Base-by-base conservation (phyloP, 2,329 filamentous ascomycete species). In the Botrytis medusae region DNA sequence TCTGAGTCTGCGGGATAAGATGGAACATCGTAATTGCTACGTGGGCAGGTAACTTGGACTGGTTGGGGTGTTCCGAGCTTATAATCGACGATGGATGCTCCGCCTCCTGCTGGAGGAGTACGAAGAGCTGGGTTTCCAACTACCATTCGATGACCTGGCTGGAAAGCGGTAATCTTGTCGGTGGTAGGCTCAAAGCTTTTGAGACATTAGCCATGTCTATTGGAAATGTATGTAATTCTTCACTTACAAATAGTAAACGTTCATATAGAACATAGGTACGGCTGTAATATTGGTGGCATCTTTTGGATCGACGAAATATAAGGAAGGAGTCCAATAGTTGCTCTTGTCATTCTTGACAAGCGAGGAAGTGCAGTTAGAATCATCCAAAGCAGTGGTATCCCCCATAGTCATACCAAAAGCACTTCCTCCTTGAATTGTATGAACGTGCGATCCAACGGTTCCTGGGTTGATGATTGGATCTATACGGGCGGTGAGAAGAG, bases 321-420 rank as follows among this genome's bases (percentile, higher is more conserved):
- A 80, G 2, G 88, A 84, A 0, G 94, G 94, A 70, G 90, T 89
- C 93, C 94, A 97, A 84, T 97, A 97, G 46, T 90, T 90, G n/a
- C 93, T 97, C 83, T 90, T 92, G 83, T 97, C 94, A 83, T 95
- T 86, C 54, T 85, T 89, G 60, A 97, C 92, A 72, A 87, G 89
- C 81, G 94, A 97, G 18, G 93, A 95, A 1, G 93, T 96, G 84
- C 94, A 97, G 74, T 89, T 85, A 44, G 87, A 93, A 72, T 85
- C 80, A 74, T 84, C 75, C 40, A 92, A 85, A 20, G 70, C 70
- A 63, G 87, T 84, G 73, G 88, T 84, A 78, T 89, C 92, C 60
- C 86, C 89, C 79, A 91, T 89, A 71, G 82, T 85, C 76, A 89
- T 61, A 87, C 88, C 79, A 68, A 80, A 81, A 34, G 73, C 73